phyloP scores from a whole-genome alignment of 2,329 filamentous ascomycete species.

The Exserohilum turcica region DNA sequence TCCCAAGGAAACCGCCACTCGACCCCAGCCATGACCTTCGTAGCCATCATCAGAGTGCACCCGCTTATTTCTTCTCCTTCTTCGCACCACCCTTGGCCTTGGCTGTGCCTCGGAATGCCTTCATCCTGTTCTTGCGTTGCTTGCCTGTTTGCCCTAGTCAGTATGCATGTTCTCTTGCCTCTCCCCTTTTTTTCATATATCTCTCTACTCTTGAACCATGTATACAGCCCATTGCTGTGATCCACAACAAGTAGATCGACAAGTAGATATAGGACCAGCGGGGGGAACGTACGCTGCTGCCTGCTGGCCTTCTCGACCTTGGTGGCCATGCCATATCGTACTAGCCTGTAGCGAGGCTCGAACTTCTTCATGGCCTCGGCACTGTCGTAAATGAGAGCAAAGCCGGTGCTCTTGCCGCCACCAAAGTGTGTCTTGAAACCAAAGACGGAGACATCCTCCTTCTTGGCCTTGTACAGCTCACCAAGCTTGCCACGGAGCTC shows the following conservation, averaged over 20 bases:
- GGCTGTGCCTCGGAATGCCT: slow-evolving; percentile 96
- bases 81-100: slow-evolving; percentile 96
- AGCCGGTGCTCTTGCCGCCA: slow-evolving; percentile 99
- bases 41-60: slow-evolving; percentile 36
- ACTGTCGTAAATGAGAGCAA: slow-evolving; percentile 98
- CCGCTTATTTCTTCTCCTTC: slow-evolving; percentile 75
- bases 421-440: slow-evolving; percentile 98
- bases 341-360: slow-evolving; percentile 96
- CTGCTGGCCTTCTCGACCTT: slow-evolving; percentile 98
- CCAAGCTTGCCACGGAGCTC: slow-evolving; percentile 95
- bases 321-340: slow-evolving; percentile 87
- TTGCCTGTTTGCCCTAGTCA: slow-evolving; percentile 73
- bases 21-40: slow-evolving; percentile 38
- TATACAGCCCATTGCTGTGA: slow-evolving; percentile 8
- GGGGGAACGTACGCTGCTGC: slow-evolving; percentile 88
- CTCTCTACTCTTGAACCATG: slow-evolving; percentile 1
- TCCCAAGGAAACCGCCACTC: slow-evolving; percentile 41
- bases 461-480: slow-evolving; percentile 96
- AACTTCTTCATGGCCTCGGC: slow-evolving; percentile 99
- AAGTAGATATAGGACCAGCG: slow-evolving; percentile 5
- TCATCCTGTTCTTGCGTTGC: slow-evolving; percentile 99
- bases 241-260: slow-evolving; percentile 1
- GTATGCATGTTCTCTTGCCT: slow-evolving; percentile 23
- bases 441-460: slow-evolving; percentile 97
- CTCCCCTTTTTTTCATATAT: slow-evolving; percentile 10